Conservation (phyloP, 1,139 yeast species). For the Magnusiomyces tetraspermus region DNA sequence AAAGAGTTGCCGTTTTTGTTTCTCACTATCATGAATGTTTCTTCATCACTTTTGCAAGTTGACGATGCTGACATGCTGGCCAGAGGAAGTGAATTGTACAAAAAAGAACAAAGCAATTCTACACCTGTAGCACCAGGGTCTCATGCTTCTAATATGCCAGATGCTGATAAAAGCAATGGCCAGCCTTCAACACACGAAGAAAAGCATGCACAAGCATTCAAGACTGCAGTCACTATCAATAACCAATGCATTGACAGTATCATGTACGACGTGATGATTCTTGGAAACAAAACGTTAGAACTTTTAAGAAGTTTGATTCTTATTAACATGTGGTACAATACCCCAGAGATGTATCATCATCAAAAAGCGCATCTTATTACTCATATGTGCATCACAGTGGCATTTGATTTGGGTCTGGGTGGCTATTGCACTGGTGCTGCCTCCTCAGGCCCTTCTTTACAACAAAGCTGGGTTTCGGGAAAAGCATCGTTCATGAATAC, state of each 20-base stretch:
- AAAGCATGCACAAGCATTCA: not conserved
- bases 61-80: not conserved
- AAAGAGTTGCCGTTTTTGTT: conserved; percentile 50
- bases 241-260: conserved; percentile 34
- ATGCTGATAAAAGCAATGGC: no score
- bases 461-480: not conserved
- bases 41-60: conserved; percentile 33
- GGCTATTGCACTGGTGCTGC: conserved; percentile 16
- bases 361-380: conserved; percentile 67
- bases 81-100: not conserved
- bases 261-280: conserved; percentile 53
- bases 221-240: conserved; percentile 6
- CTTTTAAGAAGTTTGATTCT: conserved; percentile 53
- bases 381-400: conserved; percentile 55
- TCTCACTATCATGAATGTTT: conserved; percentile 53
- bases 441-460: not conserved
- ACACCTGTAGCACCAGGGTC: no score
- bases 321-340: conserved; percentile 69
- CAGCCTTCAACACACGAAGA: no score
- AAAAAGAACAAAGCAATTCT: not conserved
- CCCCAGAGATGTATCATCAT: conserved; percentile 72
- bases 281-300: conserved; percentile 67
- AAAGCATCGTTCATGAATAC: not conserved
- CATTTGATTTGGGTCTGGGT: conserved; percentile 70
- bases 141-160: not conserved